Evolutionary conservation across 179 eudicot species (phyloP), one percentile per base, ranked within the genome.

Genomic region (Carnegiea gigantea): DNA sequence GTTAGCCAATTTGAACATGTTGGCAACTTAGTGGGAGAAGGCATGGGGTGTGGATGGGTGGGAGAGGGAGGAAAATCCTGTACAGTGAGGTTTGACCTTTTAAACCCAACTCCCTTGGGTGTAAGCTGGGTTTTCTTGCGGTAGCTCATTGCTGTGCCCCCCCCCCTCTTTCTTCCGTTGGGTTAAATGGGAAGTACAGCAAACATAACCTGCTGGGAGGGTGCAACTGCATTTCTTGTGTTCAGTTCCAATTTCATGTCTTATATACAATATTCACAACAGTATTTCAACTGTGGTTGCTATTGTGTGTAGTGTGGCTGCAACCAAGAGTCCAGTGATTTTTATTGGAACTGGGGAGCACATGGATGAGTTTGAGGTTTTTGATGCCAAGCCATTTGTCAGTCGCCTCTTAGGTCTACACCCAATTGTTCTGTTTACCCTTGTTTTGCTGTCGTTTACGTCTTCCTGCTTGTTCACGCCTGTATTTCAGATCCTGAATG

Each of bases 311-410:
- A 95, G 98, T 79, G 98, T 95, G 86, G 97, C 98, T 14, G 98
- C 98, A 59, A 95, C 98, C 78, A 93, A 93, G 89, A 93, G 98
- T 85, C 98, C 98, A 51, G 92, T 95, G 79, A 95, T 92, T 81
- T 95, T 95, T 77, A 95, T 95, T 79, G 97, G 97, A 80, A 95
- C 98, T 17, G 98, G 97, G 84, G 97, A 94, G 82, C 96, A 96
- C 83, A 93, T 94, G 98, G 99, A 92, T 80, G 97, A 95, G 85
- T 91, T 94, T 86, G 97, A 92, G 86, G 86, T 94, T 76, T 92
- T 92, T 84, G 96, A 94, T 88, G 97, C 91, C 67, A 92, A 95
- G 89, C 98, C 98, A 21, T 93, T 93, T 86, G 98, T 95, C 78
- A 92, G 93, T 79, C 95, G 98, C 57, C 98, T 95, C 83, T 89